phyloP scores from a whole-genome alignment of 345 rosid genomes.

The Gossypium raimondii region DNA sequence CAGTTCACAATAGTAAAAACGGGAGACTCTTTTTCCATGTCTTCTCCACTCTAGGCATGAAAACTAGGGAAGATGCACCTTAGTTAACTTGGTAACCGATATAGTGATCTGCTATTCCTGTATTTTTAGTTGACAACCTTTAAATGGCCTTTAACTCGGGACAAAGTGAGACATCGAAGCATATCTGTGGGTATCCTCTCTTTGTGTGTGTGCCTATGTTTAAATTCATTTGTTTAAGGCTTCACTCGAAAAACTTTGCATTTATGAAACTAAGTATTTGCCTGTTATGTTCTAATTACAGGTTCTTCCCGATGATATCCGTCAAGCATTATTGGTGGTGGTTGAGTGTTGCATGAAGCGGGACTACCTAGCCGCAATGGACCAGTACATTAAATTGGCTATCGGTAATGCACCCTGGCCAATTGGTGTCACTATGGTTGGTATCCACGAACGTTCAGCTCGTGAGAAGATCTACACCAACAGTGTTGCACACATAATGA shows the following conservation, averaged over 20 bases:
- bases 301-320: constrained; percentile 85
- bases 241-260: background rate
- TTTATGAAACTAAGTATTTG: background rate
- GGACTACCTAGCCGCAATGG: constrained; percentile 97
- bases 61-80: constrained; percentile 1
- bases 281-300: constrained; percentile 22
- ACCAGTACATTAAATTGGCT: constrained; percentile 86
- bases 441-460: constrained; percentile 98
- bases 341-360: constrained; percentile 83
- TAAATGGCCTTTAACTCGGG: background rate
- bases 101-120: background rate
- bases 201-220: background rate
- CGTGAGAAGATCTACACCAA: constrained; percentile 95
- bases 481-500: constrained; percentile 98
- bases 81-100: background rate
- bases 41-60: background rate
- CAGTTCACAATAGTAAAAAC: too few relatives aligned
- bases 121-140: background rate
- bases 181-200: background rate
- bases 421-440: constrained; percentile 99
- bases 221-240: background rate
- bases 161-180: background rate
- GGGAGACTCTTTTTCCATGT: background rate
- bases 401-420: constrained; percentile 99
- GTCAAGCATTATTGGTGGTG: constrained; percentile 73